A percentile compares a stretch with the other conserved stretches of the same genome.
Conservation (phyloP, 2,329 filamentous ascomycete genomes). For the Pyrenochaeta sp. region DNA sequence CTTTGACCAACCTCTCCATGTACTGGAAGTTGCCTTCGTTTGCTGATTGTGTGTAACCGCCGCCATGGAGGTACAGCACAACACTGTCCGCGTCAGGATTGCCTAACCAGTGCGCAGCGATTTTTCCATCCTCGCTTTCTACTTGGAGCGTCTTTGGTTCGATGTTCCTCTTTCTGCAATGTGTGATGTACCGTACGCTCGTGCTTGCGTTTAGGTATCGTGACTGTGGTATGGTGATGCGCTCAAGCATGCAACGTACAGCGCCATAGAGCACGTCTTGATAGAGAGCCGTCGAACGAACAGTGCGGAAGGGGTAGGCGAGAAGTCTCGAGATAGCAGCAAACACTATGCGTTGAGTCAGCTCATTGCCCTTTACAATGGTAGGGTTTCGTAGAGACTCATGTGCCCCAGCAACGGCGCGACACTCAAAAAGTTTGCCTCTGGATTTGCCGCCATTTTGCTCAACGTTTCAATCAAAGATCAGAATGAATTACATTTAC, state of each 20-base stretch:
- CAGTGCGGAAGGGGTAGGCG: constrained; percentile 26
- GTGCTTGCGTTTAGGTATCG: constrained; percentile 26
- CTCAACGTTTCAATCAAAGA: background rate
- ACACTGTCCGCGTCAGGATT: constrained; percentile 25
- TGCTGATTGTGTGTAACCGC: constrained; percentile 29
- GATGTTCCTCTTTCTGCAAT: constrained; percentile 19
- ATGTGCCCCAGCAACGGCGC: constrained; percentile 5
- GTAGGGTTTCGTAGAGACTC: background rate
- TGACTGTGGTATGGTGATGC: constrained; percentile 28
- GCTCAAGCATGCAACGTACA: constrained; percentile 20
- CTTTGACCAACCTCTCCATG: constrained; percentile 13
- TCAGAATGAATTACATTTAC: background rate
- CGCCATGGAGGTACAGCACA: constrained; percentile 33
- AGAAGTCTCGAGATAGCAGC: constrained; percentile 15
- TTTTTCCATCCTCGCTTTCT: constrained; percentile 5
- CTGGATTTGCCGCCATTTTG: background rate
- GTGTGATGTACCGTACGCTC: constrained; percentile 18
- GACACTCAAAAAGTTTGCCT: background rate
- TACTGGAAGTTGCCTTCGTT: constrained; percentile 18
- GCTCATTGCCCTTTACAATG: background rate
- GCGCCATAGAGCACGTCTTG: constrained; percentile 28
- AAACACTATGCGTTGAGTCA: constrained; percentile 13
- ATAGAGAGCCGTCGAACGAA: constrained; percentile 13
- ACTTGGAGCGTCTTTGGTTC: constrained; percentile 19
- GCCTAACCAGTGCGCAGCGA: constrained; percentile 36